Evolutionary conservation across 2,329 filamentous ascomycete genomes (phyloP).

Genomic region (Penicillium verrucosum): DNA sequence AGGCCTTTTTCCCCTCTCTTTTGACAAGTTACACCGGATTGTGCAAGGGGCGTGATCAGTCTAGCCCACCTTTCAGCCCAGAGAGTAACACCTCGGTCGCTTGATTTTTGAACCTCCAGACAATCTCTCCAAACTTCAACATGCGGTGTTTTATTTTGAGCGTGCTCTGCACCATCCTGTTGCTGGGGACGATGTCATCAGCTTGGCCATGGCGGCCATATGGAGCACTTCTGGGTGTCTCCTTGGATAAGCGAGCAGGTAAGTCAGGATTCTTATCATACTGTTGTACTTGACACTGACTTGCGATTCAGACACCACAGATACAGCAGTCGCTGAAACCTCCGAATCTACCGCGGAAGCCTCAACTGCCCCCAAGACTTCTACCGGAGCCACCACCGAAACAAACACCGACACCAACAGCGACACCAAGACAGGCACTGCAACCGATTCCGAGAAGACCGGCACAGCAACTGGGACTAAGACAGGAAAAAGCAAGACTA

Average conservation of each 20-base stretch:
- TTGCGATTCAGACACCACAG: constrained; percentile 15
- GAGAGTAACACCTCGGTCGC: constrained; percentile 3
- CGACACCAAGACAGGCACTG: constrained; percentile 11
- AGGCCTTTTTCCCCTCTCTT: not conserved
- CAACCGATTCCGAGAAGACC: not conserved
- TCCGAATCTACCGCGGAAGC: constrained; percentile 15
- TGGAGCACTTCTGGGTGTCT: constrained; percentile 18
- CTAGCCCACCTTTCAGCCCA: not conserved
- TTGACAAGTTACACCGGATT: not conserved
- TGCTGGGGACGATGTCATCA: constrained; percentile 31
- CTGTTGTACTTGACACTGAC: constrained; percentile 5
- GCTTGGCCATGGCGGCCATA: constrained; percentile 29
- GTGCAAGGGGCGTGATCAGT: constrained; percentile 1
- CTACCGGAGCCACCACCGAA: constrained; percentile 16
- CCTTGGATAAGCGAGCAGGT: constrained; percentile 29
- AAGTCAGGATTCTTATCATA: not conserved
- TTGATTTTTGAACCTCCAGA: not conserved
- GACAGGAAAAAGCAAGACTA: constrained; percentile 24
- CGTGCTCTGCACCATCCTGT: constrained; percentile 33
- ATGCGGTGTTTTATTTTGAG: constrained; percentile 36
- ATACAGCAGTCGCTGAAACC: constrained; percentile 11
- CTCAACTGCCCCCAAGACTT: constrained; percentile 16
- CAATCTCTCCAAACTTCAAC: constrained; percentile 13
- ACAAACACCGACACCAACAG: constrained; percentile 9
- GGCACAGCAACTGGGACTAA: constrained; percentile 15